Conservation (phyloP, 352 stramenopile genomes). For the Globisporangium nodosum region DNA sequence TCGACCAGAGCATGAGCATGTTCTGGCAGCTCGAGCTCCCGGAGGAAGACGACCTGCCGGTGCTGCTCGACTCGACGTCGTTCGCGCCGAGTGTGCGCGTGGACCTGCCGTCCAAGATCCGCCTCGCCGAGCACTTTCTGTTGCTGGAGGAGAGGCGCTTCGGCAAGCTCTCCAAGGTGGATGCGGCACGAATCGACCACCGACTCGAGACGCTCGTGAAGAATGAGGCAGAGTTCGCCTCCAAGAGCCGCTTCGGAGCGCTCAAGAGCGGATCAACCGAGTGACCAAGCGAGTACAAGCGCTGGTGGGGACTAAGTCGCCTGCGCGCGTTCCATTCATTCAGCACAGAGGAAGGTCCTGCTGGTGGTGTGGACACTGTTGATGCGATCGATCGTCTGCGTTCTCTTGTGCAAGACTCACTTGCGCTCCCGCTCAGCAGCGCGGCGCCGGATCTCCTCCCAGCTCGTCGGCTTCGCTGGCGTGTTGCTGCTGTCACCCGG, state of each 20-base stretch:
- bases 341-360: no score
- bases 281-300: not conserved
- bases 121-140: constrained; percentile 49
- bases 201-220: constrained; percentile 51
- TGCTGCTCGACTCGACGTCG: constrained; percentile 51
- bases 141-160: constrained; percentile 51
- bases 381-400: not conserved
- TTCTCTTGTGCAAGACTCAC: constrained; percentile 17
- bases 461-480: constrained; percentile 45
- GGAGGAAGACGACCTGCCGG: constrained; percentile 42
- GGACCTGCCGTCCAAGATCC: constrained; percentile 41
- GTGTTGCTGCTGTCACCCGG: constrained; percentile 15
- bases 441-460: constrained; percentile 71
- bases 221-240: constrained; percentile 52
- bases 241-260: constrained; percentile 40
- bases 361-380: not conserved
- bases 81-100: constrained; percentile 27
- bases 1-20: constrained; percentile 56
- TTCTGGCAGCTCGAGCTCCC: constrained; percentile 53
- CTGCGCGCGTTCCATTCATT: no score
- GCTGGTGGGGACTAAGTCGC: no score
- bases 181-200: constrained; percentile 26
- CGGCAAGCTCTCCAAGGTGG: constrained; percentile 26
- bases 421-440: constrained; percentile 36
- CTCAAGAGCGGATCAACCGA: constrained; percentile 1